These are phyloP conservation scores for Naganishia vaughanmartiniae DNA, from an alignment of 768 basidiomycete genomes.

Conservation along the genomic window DNA sequence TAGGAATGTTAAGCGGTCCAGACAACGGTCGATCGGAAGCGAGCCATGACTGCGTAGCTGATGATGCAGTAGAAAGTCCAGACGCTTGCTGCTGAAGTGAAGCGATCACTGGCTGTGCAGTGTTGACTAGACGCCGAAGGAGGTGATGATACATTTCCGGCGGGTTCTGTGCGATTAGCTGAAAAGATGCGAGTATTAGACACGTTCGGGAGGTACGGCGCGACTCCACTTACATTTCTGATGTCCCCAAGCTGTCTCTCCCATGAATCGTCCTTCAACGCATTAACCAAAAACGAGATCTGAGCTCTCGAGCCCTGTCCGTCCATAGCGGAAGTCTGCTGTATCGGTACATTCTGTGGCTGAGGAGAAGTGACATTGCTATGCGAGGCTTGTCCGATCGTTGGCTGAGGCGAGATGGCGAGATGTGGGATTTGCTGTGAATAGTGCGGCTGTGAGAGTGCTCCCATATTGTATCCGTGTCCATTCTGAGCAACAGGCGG, in stretches of 20 bases:
- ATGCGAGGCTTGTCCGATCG: constrained; percentile 10
- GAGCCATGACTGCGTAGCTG: constrained; percentile 57
- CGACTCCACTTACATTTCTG: constrained; percentile 68
- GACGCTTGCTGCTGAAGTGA: constrained; percentile 40
- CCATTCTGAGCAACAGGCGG: background rate
- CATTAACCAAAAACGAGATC: constrained; percentile 94
- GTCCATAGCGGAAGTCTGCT: background rate
- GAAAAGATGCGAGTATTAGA: constrained; percentile 28
- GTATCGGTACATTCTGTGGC: background rate
- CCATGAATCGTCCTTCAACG: constrained; percentile 94
- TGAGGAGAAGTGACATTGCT: constrained; percentile 12
- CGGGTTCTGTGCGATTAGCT: constrained; percentile 96
- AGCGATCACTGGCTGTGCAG: constrained; percentile 57
- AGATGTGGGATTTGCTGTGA: constrained; percentile 10
- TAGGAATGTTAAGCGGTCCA: constrained; percentile 39
- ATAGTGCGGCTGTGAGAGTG: background rate
- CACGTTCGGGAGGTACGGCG: background rate
- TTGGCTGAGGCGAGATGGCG: constrained; percentile 2
- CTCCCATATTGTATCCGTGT: constrained; percentile 15
- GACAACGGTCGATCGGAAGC: constrained; percentile 30
- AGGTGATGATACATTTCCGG: constrained; percentile 96
- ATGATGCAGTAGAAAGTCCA: constrained; percentile 74
- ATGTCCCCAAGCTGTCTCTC: constrained; percentile 92
- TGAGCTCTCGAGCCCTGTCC: constrained; percentile 59
- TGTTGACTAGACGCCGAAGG: constrained; percentile 89